Evolutionary conservation across 2,329 filamentous ascomycete genomes (phyloP), one percentile per base, ranked within the genome.

Genomic region (Sclerotinia minor): DNA sequence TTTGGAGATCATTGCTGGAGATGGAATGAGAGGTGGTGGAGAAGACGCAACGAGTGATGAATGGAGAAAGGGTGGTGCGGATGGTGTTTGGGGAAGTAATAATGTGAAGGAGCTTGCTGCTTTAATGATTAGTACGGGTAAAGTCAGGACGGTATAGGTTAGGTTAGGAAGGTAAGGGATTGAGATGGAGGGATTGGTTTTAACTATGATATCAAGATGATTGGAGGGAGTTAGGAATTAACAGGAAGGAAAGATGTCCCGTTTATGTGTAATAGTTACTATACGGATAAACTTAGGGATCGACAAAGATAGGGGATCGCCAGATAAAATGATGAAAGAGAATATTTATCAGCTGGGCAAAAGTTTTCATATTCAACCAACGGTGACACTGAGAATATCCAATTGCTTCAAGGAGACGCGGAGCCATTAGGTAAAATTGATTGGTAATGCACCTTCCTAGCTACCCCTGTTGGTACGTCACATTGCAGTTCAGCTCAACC

Each of bases 91-190:
- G 88, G 85, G 84, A 50, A 85, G 82, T 64, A 80, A 84, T 58
- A 81, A 86, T 67, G 88, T 88, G 5, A 83, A 84, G 69, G 87
- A 89, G 80, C 88, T 86, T 71, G 86, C 89, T 45, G 88, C 85
- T 72, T 81, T 87, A 60, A 76, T 89, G 75, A 79, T 89, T 65
- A 54, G 41, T 11, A 66, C 45, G 17, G 49, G 41, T 3, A 59
- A 66, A 9, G 35, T 59, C 19, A 55, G 26, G 52, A 41, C 54
- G 21, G 26, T 3, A 47, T 47, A 45, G 21, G 32, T n/a, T 47
- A 65, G 49, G 38, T 17, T 57, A 24, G 17, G 21, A 26, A 29
- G 50, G 63, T 19, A 44, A 24, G 29, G 32, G 49, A 17, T 32
- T 38, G n/a, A 44, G 41, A 65, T 65, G 49, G n/a, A 38, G 32